Evolutionary conservation across 176 grass and related monocot genomes (phyloP).

Genomic region (Hyparrhenia diplandra): DNA sequence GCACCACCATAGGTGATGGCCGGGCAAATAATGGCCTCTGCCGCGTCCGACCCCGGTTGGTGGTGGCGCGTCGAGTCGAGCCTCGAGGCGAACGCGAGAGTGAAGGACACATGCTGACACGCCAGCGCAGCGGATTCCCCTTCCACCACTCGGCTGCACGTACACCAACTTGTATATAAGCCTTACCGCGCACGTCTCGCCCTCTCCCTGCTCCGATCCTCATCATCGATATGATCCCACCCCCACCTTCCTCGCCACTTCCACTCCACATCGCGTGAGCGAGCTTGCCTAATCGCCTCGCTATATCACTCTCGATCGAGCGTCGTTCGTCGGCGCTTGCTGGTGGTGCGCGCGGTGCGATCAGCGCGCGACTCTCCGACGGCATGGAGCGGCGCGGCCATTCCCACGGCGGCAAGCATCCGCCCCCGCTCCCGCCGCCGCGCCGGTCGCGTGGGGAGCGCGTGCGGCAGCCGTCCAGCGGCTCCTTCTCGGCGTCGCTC

Average conservation of each 20-base stretch:
- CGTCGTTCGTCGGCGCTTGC: neutral
- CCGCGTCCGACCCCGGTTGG: neutral
- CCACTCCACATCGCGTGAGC: neutral
- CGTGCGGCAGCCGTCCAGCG: neutral
- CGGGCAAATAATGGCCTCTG: neutral
- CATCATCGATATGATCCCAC: neutral
- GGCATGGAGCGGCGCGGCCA: conserved; percentile 28
- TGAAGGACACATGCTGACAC: conserved; percentile 30
- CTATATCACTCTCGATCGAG: neutral
- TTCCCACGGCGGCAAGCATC: conserved; percentile 5
- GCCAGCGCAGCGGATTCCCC: neutral
- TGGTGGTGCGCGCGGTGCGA: neutral
- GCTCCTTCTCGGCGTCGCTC: conserved; percentile 70
- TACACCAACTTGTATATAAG: conserved; percentile 23
- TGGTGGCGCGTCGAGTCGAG: neutral
- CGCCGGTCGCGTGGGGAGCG: neutral
- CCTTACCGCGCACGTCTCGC: conserved; percentile 31
- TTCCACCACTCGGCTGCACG: conserved; percentile 21
- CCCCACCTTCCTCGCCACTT: neutral
- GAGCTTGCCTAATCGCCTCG: neutral
- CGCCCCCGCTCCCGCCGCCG: conserved; percentile 19
- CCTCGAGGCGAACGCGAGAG: neutral
- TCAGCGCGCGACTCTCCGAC: neutral
- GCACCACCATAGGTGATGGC: neutral
- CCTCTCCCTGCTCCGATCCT: neutral